A percentile compares a stretch with the other conserved stretches of the same genome.
Evolutionary conservation across 2,329 filamentous ascomycete genomes (phyloP).

Genomic region (Penicillium sp.): DNA sequence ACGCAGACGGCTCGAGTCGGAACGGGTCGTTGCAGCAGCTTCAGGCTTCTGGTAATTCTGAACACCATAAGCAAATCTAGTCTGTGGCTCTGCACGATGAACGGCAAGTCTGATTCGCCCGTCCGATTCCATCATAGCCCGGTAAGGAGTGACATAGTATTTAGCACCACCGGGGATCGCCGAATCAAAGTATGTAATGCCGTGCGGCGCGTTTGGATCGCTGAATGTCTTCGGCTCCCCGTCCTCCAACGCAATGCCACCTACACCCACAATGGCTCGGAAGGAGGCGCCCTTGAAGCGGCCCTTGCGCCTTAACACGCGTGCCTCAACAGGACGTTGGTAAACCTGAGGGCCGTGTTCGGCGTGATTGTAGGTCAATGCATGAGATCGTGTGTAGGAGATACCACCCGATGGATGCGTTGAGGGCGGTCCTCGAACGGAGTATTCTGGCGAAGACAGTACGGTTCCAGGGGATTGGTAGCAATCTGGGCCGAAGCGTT

Average conservation of each 20-base stretch:
- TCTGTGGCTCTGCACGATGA: constrained; percentile 37
- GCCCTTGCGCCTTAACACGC: constrained; percentile 58
- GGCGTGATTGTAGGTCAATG: constrained; percentile 64
- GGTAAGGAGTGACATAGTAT: constrained; percentile 55
- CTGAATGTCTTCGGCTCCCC: constrained; percentile 39
- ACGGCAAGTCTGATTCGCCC: constrained; percentile 49
- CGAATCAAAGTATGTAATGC: constrained; percentile 49
- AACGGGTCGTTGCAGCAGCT: constrained; percentile 28
- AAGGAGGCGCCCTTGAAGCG: constrained; percentile 37
- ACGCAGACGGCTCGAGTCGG: constrained; percentile 31
- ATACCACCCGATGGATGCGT: constrained; percentile 71
- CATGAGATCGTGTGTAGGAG: constrained; percentile 62
- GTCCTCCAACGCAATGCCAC: constrained; percentile 48
- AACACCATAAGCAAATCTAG: constrained; percentile 43
- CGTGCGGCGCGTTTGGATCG: constrained; percentile 44
- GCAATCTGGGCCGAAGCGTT: constrained; percentile 39
- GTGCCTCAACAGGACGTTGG: constrained; percentile 59
- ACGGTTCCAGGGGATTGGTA: constrained; percentile 43
- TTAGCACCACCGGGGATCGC: constrained; percentile 57
- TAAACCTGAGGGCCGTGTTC: constrained; percentile 62
- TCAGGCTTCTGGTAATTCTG: constrained; percentile 37
- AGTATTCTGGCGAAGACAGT: constrained; percentile 49
- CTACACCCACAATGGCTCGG: constrained; percentile 46
- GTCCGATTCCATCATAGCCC: constrained; percentile 51
- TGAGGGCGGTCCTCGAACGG: constrained; percentile 56